Evolutionary conservation across 805 yeast genomes (phyloP).

Genomic region (Kuraishia cidri): DNA sequence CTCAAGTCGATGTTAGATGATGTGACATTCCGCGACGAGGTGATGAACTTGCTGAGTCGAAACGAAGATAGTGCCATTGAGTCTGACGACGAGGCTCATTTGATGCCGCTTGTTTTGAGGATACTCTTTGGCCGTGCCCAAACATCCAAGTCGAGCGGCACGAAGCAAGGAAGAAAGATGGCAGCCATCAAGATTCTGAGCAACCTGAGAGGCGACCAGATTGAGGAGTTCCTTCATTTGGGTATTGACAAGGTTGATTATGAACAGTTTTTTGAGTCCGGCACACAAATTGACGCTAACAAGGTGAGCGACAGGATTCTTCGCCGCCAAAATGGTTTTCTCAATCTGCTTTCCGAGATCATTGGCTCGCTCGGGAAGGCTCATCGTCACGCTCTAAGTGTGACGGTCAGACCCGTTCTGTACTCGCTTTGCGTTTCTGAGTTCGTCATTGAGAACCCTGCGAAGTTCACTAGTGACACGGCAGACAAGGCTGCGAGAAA

Average conservation of each 20-base stretch:
- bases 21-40: conserved; percentile 76
- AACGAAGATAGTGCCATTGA: conserved; percentile 47
- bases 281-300: conserved; percentile 8
- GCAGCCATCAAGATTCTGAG: conserved; percentile 63
- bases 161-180: conserved; percentile 61
- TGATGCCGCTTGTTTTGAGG: conserved; percentile 69
- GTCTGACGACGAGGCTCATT: conserved; percentile 41
- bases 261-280: conserved; percentile 18
- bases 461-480: conserved; percentile 11
- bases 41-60: conserved; percentile 50
- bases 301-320: conserved; percentile 23
- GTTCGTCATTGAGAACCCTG: conserved; percentile 19
- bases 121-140: conserved; percentile 85
- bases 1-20: conserved; percentile 74
- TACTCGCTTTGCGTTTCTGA: conserved; percentile 50
- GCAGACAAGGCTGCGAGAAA: conserved; percentile 39
- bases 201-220: conserved; percentile 39
- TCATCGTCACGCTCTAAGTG: conserved; percentile 35
- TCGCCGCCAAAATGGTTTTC: conserved; percentile 54
- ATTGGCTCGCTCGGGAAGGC: conserved; percentile 51
- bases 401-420: conserved; percentile 48
- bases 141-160: conserved; percentile 54
- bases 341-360: conserved; percentile 49
- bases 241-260: conserved; percentile 48
- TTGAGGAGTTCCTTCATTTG: conserved; percentile 51